Percentiles rank a stretch among this genome's conserved stretches.
Evolutionary conservation across 2,329 filamentous ascomycete genomes (phyloP).

Genomic region (Xylaria sp.): DNA sequence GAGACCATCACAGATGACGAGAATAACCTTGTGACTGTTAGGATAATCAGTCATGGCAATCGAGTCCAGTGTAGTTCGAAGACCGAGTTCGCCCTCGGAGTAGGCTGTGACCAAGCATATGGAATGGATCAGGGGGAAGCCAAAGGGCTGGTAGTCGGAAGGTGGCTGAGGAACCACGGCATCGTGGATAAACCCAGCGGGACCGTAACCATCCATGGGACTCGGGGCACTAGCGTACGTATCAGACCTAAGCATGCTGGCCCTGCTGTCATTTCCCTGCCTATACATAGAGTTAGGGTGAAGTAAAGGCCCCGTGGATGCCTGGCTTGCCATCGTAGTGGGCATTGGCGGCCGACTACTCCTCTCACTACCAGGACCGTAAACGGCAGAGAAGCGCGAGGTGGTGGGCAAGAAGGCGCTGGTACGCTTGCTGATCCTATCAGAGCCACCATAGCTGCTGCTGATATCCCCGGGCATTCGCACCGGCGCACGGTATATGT

Average conservation of each 20-base stretch:
- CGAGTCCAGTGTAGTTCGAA: conserved; percentile 94
- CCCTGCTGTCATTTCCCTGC: conserved; percentile 69
- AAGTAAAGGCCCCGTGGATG: conserved; percentile 76
- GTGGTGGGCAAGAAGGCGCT: conserved; percentile 91
- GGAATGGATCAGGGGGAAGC: conserved; percentile 90
- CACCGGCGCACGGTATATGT: conserved; percentile 92
- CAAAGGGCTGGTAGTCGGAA: conserved; percentile 96
- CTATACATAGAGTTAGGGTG: conserved; percentile 78
- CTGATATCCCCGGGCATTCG: conserved; percentile 80
- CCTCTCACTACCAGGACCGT: conserved; percentile 72
- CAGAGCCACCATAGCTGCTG: conserved; percentile 70
- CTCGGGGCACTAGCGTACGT: conserved; percentile 64
- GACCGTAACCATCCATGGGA: conserved; percentile 76
- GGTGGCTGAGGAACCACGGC: conserved; percentile 95
- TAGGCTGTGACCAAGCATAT: conserved; percentile 97
- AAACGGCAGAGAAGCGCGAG: conserved; percentile 92
- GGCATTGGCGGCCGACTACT: conserved; percentile 64
- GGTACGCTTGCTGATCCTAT: conserved; percentile 80
- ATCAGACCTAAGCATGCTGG: conserved; percentile 72
- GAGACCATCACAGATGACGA: conserved; percentile 96
- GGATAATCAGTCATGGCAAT: conserved; percentile 98
- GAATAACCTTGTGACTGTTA: conserved; percentile 97
- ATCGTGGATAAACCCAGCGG: conserved; percentile 95
- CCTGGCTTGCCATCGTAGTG: conserved; percentile 95
- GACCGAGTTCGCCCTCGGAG: conserved; percentile 91